Base-by-base conservation (phyloP, 441 rosid genomes). In the Daphne laureola region DNA sequence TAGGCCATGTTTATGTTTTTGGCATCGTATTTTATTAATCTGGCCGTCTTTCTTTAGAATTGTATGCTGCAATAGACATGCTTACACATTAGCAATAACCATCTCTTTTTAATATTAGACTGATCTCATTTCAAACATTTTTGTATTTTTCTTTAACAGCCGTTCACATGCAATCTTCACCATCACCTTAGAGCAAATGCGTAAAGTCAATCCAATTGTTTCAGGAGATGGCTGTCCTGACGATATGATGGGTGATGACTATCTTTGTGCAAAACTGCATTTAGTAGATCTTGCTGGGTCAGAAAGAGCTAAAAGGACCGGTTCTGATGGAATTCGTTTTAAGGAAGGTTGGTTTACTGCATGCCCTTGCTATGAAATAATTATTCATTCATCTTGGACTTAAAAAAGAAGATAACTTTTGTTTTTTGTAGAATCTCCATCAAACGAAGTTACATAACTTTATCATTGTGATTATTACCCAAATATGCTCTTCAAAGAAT, bases 81-180 rank as follows among this genome's bases (percentile, higher is more conserved):
- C 27, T 21, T 31, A 12, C 46, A 67, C 44, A 27, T 23, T 58
- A 12, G 52, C 15, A 61, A 31, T 31, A 9, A 31, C 38, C 38
- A 31, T 31, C 8, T 31, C 54, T 53, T 63, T 54, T 54, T 47
- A 6, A 31, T 31, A 31, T 31, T 31, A 31, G 11, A 31, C 38
- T 31, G 38, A 31, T 9, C 38, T 31, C 11, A 31, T 31, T 31
- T 31, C 11, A 3, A 7, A 9, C 38, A 31, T 31, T 31, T 31
- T 31, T 31, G 65, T 57, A 31, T 46, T 17, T 63, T 43, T 53
- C 48, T 53, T 43, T 53, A 14, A 64, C 69, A 92, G 99, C 76
- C 99, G 99, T 55, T 93, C 99, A 58, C 99, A 93, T 82, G 99
- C 99, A 17, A 93, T 93, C 70, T 93, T 93, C 75, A 93, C 97